Evolutionary conservation across 441 rosid genomes (phyloP).

Genomic region (Eruca vesicaria): DNA sequence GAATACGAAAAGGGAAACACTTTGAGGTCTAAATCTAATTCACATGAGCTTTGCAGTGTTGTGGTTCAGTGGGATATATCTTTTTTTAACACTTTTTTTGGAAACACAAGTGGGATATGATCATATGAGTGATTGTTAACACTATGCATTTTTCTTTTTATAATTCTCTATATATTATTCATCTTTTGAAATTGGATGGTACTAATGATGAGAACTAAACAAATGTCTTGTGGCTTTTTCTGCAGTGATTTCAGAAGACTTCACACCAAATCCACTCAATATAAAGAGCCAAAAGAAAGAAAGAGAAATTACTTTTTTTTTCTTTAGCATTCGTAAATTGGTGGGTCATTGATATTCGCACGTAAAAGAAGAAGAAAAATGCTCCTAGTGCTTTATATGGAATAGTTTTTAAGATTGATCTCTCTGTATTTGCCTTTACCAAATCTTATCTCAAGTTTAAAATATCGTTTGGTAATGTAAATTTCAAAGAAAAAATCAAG

Average conservation of each 20-base stretch:
- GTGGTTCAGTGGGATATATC: constrained; percentile 34
- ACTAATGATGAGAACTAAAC: constrained; percentile 30
- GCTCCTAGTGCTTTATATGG: constrained; percentile 7
- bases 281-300: not conserved
- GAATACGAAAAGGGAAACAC: constrained; percentile 1
- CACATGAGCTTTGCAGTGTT: constrained; percentile 33
- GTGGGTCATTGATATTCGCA: constrained; percentile 26
- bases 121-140: constrained; percentile 21
- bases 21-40: constrained; percentile 28
- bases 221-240: constrained; percentile 32
- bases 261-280: constrained; percentile 36
- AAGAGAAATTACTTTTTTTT: constrained; percentile 2
- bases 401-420: not conserved
- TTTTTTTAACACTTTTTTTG: no score
- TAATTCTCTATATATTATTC: not conserved
- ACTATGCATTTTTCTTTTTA: not conserved
- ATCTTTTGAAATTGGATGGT: constrained; percentile 36
- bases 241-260: constrained; percentile 34
- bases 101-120: no score
- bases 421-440: constrained; percentile 3
- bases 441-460: not conserved
- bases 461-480: not conserved
- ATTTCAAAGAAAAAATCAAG: not conserved
- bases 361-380: constrained; percentile 22
- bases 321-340: not conserved